A percentile compares a stretch with the other conserved stretches of the same genome.
Evolutionary conservation across 2,329 filamentous ascomycete species (phyloP).

Genomic region (Colletotrichum echinochloae): DNA sequence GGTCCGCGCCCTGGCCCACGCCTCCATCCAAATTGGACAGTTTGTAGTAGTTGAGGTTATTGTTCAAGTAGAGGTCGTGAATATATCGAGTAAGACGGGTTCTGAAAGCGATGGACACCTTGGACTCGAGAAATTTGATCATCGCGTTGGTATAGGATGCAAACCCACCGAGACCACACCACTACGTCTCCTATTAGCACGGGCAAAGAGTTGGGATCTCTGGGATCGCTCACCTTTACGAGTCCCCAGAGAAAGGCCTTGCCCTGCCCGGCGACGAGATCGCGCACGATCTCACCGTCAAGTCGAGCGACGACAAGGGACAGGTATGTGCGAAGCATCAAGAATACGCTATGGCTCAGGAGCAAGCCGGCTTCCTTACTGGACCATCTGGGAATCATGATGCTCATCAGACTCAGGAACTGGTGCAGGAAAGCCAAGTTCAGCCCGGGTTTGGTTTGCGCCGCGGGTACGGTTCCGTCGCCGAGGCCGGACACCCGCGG

Average conservation of each 20-base stretch:
- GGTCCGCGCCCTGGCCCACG: conserved; percentile 90
- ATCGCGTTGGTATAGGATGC: conserved; percentile 98
- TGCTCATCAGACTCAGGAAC: conserved; percentile 94
- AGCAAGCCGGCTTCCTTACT: conserved; percentile 95
- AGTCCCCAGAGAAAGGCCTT: conserved; percentile 90
- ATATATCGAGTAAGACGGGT: conserved; percentile 96
- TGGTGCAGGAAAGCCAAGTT: conserved; percentile 98
- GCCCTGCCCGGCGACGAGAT: conserved; percentile 94
- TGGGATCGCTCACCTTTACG: conserved; percentile 67
- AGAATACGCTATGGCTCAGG: conserved; percentile 87
- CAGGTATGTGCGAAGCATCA: conserved; percentile 93
- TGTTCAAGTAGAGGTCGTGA: conserved; percentile 95
- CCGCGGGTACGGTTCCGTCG: conserved; percentile 82
- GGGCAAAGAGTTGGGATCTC: not conserved
- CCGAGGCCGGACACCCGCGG: conserved; percentile 83
- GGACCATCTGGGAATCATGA: conserved; percentile 95
- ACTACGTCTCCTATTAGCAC: conserved; percentile 58
- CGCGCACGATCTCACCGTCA: conserved; percentile 95
- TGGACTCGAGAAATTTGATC: conserved; percentile 98
- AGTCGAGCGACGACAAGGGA: conserved; percentile 92
- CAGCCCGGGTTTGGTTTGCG: conserved; percentile 91
- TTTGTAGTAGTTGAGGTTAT: conserved; percentile 97
- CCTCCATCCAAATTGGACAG: conserved; percentile 92
- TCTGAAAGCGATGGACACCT: conserved; percentile 97
- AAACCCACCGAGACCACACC: conserved; percentile 92